Base-by-base conservation (phyloP, 192 early-diverging fungal genomes). In the Coemansia sp. region DNA sequence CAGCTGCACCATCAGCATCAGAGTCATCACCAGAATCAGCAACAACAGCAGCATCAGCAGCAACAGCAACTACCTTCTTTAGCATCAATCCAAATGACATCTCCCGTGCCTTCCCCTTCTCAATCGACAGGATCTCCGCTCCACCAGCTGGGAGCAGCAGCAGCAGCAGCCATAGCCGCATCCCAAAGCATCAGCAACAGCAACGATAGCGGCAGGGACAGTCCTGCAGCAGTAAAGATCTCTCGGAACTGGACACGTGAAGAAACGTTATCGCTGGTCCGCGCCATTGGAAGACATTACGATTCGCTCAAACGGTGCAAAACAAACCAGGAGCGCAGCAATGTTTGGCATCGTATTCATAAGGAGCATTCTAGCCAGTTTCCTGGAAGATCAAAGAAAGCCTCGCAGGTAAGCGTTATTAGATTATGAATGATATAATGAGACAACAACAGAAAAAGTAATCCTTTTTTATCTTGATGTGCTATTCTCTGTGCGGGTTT, bases 301-400 rank as follows among this genome's bases (percentile, higher is more conserved):
- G 80, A 77, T 36, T 72, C 69, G 63, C 69, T 83, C 2, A 74
- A 75, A 43, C 51, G 76, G 0, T 83, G 80, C 60, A 83, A 83
- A 55, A 83, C 80, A 3, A 83, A 83, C 72, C 80, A 83, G 80
- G 80, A 83, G 72, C 76, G 80, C 0, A 83, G 80, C 72, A 83
- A 73, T 26, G 76, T 83, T 8, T 83, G 80, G 80, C 75, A 78
- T 18, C 76, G 73, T 22, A 78, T 83, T 37, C 80, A 83, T 55
- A 77, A 83, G 52, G 80, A 83, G 59, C 80, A 83, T 26, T 83
- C 80, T 40, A 67, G 69, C 48, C 76, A 75, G 69, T 83, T 83
- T 49, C 80, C 80, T 0, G 80, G 80, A 0, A 62, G 80, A 26
- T 83, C 80, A 13, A 83, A 83, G 32, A 83, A 83, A 63, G 80